A percentile compares a stretch with the other conserved stretches of the same genome.
Conservation (phyloP, 805 yeast species). For the Candida nitratophila region DNA sequence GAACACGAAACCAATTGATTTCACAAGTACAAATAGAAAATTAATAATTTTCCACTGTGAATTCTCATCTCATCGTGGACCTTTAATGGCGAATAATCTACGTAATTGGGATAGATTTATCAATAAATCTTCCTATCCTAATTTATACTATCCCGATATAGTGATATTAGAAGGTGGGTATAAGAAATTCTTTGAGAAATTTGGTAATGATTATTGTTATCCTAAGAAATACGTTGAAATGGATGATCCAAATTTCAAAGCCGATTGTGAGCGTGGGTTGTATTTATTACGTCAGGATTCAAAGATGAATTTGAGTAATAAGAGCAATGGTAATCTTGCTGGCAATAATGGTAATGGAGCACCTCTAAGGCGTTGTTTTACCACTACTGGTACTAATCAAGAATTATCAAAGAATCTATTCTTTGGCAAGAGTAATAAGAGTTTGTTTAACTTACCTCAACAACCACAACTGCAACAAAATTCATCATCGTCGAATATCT, state of each 20-base stretch:
- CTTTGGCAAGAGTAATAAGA: neutral
- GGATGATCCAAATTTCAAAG: conserved; percentile 55
- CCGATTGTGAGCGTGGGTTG: conserved; percentile 36
- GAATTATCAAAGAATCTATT: neutral
- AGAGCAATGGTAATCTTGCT: neutral
- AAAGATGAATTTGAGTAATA: conserved; percentile 21
- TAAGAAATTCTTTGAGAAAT: conserved; percentile 60
- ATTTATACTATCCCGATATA: conserved; percentile 80
- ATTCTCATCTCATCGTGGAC: conserved; percentile 90
- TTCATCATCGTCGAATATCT: no score
- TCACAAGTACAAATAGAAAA: conserved; percentile 23
- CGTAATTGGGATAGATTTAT: conserved; percentile 74
- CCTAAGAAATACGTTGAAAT: conserved; percentile 83
- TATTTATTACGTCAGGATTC: conserved; percentile 30
- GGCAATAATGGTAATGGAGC: neutral
- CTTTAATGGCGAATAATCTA: conserved; percentile 80
- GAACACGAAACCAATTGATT: conserved; percentile 18
- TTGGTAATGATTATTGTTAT: conserved; percentile 46
- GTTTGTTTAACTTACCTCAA: neutral
- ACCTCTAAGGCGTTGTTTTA: neutral
- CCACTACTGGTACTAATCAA: neutral
- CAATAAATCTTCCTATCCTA: conserved; percentile 73
- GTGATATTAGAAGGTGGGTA: conserved; percentile 90
- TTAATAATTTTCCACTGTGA: conserved; percentile 90
- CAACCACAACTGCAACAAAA: no score